Conservation (phyloP, 768 basidiomycete species). For the Artomyces pyxidatus region DNA sequence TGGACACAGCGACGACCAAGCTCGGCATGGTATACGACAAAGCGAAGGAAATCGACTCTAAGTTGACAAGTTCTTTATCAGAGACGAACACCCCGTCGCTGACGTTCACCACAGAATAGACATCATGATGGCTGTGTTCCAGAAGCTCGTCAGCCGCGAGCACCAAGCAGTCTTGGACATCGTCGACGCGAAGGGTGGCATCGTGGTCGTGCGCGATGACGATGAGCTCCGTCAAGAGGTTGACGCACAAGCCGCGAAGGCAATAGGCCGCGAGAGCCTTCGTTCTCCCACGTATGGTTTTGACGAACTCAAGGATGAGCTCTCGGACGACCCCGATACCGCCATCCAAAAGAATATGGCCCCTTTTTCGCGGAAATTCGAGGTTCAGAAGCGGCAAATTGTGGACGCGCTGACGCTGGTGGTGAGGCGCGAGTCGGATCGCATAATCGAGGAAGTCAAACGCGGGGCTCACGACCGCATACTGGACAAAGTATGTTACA, state of each 20-base stretch:
- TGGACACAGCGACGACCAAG: conserved; percentile 5
- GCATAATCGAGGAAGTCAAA: conserved; percentile 12
- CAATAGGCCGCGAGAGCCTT: not conserved
- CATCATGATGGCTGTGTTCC: conserved; percentile 8
- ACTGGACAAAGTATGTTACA: conserved; percentile 1
- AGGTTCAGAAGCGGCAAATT: conserved; percentile 12
- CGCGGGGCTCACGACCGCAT: conserved; percentile 21
- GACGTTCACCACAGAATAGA: conserved; percentile 9
- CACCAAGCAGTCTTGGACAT: conserved; percentile 5
- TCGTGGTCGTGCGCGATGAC: conserved; percentile 12
- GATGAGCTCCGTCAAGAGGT: conserved; percentile 15
- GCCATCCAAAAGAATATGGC: conserved; percentile 15
- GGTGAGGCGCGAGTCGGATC: conserved; percentile 13
- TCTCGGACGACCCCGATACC: conserved; percentile 15
- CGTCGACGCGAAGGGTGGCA: conserved; percentile 19
- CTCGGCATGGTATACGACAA: conserved; percentile 8
- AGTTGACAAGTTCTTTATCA: conserved; percentile 4
- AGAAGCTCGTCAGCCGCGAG: conserved; percentile 11
- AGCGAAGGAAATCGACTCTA: conserved; percentile 10
- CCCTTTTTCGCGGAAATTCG: conserved; percentile 18
- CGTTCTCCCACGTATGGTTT: not conserved
- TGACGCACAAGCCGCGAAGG: conserved; percentile 1
- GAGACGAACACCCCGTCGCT: not conserved
- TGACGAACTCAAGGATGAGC: conserved; percentile 13
- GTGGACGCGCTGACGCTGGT: conserved; percentile 12